Base-by-base conservation (phyloP, 2,329 filamentous ascomycete genomes). In the Neodidymelliopsis sp. region DNA sequence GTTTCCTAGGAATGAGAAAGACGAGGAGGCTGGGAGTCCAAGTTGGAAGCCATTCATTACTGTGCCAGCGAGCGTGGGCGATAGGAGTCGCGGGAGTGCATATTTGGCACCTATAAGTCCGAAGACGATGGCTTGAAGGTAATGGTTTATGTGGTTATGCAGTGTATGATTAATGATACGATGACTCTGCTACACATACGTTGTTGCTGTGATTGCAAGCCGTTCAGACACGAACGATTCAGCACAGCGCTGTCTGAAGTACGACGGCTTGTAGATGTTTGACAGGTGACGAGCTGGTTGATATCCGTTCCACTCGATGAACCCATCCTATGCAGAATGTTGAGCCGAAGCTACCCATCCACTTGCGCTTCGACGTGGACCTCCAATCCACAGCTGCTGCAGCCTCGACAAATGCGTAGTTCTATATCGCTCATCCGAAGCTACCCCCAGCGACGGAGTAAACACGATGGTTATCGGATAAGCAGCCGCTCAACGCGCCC, bases 1-100 rank as follows among this genome's bases (percentile, higher is more conserved):
- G 29, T 63, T 60, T 9, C 47, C 47, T 1, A 10, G 22, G 24
- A 13, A 11, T 25, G 52, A 55, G 15, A 39, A 44, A 16, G 49
- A 59, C 12, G 41, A 23, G 38, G 53, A 46, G n/a, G 48, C 49
- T 23, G 57, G 55, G 16, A 56, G 48, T 6, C 60, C 57, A 5
- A 49, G 38, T 11, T 72, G 69, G 69, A 57, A 59, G 19, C 63
- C 66, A 5, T 72, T 72, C 20, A 69, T 72, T 20, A 72, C 69
- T 6, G 67, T 71, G 27, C 67, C 69, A 4, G 66, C 58, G 35
- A 60, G 57, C n/a, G 33, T 71, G 48, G 63, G 59, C 15, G 60
- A 57, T 31, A 51, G 55, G 2, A 59, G 51, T n/a, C 58, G 64
- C 36, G 61, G 53, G 15, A 65, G 60, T 39, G 41, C 40, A 5